Evolutionary conservation across 202 grass and related monocot genomes (phyloP).

Genomic region (Dendrocalamus latiflorus): DNA sequence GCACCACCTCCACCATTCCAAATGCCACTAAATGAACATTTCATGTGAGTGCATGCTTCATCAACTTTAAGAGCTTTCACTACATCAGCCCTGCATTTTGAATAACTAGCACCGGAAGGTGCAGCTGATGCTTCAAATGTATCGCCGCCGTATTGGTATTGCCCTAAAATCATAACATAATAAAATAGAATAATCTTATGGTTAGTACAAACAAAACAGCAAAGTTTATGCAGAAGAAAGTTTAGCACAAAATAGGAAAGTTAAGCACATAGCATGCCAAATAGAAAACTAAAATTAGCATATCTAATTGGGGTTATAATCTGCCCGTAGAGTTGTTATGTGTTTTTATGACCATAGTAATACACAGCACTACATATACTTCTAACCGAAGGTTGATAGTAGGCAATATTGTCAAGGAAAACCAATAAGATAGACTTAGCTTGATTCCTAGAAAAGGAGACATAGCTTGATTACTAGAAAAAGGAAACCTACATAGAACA

Average conservation of each 20-base stretch:
- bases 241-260: too few relatives aligned
- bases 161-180: slow-evolving; percentile 32
- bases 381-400: background rate
- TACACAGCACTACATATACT: background rate
- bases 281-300: background rate
- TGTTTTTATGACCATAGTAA: background rate
- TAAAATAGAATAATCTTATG: background rate
- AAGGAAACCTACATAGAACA: background rate
- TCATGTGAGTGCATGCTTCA: slow-evolving; percentile 91
- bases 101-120: slow-evolving; percentile 67
- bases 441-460: background rate
- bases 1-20: slow-evolving; percentile 97
- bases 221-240: too few relatives aligned
- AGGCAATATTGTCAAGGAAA: background rate
- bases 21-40: slow-evolving; percentile 91
- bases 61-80: slow-evolving; percentile 74
- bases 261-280: background rate
- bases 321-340: background rate
- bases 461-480: too few relatives aligned
- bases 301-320: background rate
- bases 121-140: slow-evolving; percentile 65
- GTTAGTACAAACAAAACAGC: too few relatives aligned
- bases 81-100: slow-evolving; percentile 64
- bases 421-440: background rate
- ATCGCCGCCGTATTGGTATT: slow-evolving; percentile 46